phyloP scores from a whole-genome alignment of 495 filamentous ascomycete species.

The Lasiosphaeris hirsuta region DNA sequence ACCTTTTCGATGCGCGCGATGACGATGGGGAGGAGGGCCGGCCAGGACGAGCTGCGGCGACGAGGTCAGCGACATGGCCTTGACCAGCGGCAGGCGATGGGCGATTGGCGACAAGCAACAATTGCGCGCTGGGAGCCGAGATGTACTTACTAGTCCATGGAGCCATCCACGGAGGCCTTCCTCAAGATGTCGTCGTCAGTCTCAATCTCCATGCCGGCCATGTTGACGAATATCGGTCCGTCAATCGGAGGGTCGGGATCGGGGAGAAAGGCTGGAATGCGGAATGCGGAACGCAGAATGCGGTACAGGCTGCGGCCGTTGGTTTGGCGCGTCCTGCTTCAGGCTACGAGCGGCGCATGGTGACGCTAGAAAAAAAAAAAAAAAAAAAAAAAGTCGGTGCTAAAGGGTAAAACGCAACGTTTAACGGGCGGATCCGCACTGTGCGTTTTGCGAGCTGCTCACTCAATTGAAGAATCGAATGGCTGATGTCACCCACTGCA shows the following conservation, averaged over 20 bases:
- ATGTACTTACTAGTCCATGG: constrained; percentile 62
- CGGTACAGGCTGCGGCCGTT: not conserved
- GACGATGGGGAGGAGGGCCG: constrained; percentile 33
- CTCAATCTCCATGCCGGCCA: constrained; percentile 44
- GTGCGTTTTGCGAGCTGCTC: no score
- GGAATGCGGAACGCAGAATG: no score
- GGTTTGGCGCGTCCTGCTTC: constrained; percentile 6
- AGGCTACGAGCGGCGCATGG: constrained; percentile 8
- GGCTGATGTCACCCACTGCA: no score
- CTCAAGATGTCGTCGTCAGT: constrained; percentile 62
- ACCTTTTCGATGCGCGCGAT: constrained; percentile 43
- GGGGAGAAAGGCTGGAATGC: constrained; percentile 3
- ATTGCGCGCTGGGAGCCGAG: not conserved
- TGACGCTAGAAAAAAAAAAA: not conserved
- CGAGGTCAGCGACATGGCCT: constrained; percentile 7
- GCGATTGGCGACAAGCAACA: constrained; percentile 3
- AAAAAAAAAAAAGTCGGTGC: not conserved
- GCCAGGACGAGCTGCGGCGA: constrained; percentile 38
- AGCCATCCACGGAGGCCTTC: constrained; percentile 60
- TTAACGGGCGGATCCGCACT: no score
- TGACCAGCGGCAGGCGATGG: no score
- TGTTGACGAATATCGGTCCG: constrained; percentile 20
- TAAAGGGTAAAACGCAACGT: not conserved
- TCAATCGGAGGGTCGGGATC: not conserved
- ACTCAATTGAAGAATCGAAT: no score